Conservation (phyloP, 108 stramenopile genomes). For the Cyclotella distinguenda region DNA sequence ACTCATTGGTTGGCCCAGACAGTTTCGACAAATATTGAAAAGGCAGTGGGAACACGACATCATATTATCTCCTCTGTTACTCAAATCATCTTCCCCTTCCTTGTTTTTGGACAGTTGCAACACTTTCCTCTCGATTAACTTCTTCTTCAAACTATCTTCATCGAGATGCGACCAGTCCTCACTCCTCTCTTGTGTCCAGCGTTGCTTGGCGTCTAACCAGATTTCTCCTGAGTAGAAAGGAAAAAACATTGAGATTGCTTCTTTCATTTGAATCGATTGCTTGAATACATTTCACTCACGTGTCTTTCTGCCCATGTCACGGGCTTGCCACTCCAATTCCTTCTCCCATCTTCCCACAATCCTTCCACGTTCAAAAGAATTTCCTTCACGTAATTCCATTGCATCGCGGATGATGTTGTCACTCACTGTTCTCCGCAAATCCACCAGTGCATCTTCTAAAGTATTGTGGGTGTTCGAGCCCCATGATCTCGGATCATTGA, state of each 20-base stretch:
- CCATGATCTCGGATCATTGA: slow-evolving; percentile 82
- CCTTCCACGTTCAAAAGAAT: slow-evolving; percentile 71
- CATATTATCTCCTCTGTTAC: not conserved
- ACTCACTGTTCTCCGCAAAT: slow-evolving; percentile 64
- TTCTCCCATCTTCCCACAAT: slow-evolving; percentile 71
- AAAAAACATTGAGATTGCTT: not conserved
- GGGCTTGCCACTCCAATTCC: slow-evolving; percentile 66
- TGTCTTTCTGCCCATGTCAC: slow-evolving; percentile 56
- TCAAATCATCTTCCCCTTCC: not conserved
- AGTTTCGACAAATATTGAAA: slow-evolving; percentile 26
- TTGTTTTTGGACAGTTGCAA: slow-evolving; percentile 5
- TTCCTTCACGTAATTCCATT: slow-evolving; percentile 59
- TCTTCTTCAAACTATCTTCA: slow-evolving; percentile 46
- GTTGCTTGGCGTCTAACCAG: slow-evolving; percentile 41
- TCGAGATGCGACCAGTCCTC: slow-evolving; percentile 73
- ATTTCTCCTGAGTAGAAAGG: slow-evolving; percentile 19
- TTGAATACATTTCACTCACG: slow-evolving; percentile 21
- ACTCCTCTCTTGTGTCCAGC: slow-evolving; percentile 30
- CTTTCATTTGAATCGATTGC: not conserved
- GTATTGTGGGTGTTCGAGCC: slow-evolving; percentile 65
- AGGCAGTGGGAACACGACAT: slow-evolving; percentile 25
- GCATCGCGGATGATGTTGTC: slow-evolving; percentile 57
- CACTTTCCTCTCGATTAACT: slow-evolving; percentile 52
- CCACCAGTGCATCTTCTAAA: slow-evolving; percentile 57
- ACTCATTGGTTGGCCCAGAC: not conserved